These are phyloP conservation scores for Leucaena leucocephala DNA, from an alignment of 306 rosid species.

Conservation along the genomic window DNA sequence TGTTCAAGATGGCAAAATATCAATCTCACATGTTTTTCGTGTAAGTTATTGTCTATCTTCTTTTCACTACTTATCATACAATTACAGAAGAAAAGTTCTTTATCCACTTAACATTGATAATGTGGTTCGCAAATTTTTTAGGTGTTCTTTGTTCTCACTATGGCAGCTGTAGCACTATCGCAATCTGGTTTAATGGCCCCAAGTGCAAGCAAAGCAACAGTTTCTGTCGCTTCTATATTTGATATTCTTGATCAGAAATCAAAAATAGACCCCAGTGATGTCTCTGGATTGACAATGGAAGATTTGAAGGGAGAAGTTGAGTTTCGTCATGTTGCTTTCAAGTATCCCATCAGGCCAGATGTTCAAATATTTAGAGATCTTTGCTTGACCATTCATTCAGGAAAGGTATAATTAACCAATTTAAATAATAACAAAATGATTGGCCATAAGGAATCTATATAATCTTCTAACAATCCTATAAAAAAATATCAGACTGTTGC, in stretches of 20 bases:
- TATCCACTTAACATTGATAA: not conserved
- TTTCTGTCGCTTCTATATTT: conserved; percentile 47
- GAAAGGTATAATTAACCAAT: conserved; percentile 43
- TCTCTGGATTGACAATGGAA: conserved; percentile 39
- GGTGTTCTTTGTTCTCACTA: conserved; percentile 58
- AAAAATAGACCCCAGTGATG: conserved; percentile 44
- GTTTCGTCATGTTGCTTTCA: conserved; percentile 48
- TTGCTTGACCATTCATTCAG: conserved; percentile 44
- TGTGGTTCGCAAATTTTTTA: not conserved
- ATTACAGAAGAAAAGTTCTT: too few species aligned
- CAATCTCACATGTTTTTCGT: conserved; percentile 56
- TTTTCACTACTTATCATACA: too few species aligned
- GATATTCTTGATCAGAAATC: conserved; percentile 46
- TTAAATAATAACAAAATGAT: not conserved
- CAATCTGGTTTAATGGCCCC: conserved; percentile 48
- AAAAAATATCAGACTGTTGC: conserved; percentile 58
- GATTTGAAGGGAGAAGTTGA: conserved; percentile 52
- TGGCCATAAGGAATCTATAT: not conserved
- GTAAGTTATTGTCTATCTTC: conserved; percentile 40
- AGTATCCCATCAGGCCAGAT: conserved; percentile 48
- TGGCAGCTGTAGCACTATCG: conserved; percentile 48
- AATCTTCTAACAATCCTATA: conserved; percentile 12
- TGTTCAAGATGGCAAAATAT: conserved; percentile 46
- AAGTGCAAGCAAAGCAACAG: conserved; percentile 45
- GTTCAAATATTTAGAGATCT: conserved; percentile 49